A percentile compares a stretch with the other conserved stretches of the same genome.
Evolutionary conservation across 768 basidiomycete genomes (phyloP).

Genomic region (Mrakia gelida): DNA sequence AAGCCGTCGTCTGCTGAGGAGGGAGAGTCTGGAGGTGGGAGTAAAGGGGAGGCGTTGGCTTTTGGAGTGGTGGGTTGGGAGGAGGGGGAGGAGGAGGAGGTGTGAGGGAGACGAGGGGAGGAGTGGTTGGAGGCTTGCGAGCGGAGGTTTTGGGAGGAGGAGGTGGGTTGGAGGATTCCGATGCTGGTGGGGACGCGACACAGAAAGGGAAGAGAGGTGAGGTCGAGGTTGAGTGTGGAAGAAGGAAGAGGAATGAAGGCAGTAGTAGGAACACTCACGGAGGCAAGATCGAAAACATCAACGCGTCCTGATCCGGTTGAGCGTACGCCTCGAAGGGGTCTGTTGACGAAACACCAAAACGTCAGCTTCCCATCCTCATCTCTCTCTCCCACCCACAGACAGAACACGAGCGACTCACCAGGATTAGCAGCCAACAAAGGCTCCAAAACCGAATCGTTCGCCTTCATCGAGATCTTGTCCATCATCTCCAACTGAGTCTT

Average conservation of each 20-base stretch:
- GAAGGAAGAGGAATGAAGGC: no score
- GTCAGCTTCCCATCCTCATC: not conserved
- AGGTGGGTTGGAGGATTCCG: not conserved
- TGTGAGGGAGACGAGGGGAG: not conserved
- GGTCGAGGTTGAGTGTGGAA: not conserved
- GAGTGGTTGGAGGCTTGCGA: not conserved
- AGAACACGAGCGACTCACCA: constrained; percentile 13
- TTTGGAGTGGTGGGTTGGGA: not conserved
- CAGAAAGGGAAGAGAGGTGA: not conserved
- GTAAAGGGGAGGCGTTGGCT: not conserved
- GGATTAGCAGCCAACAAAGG: constrained; percentile 84
- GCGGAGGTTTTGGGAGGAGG: constrained; percentile 3
- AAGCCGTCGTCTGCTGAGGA: not conserved
- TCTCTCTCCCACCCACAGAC: not conserved
- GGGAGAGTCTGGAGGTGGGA: not conserved
- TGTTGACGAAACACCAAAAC: no score
- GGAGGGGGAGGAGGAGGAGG: not conserved
- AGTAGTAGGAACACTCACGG: constrained; percentile 46
- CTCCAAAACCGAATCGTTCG: constrained; percentile 77
- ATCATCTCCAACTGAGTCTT: constrained; percentile 81
- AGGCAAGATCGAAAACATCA: constrained; percentile 87
- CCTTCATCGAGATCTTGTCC: constrained; percentile 36
- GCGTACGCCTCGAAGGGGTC: constrained; percentile 93
- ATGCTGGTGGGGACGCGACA: not conserved
- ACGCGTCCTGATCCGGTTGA: constrained; percentile 77